Conservation (phyloP, 352 stramenopile species). For the Elongisporangium prolatum region DNA sequence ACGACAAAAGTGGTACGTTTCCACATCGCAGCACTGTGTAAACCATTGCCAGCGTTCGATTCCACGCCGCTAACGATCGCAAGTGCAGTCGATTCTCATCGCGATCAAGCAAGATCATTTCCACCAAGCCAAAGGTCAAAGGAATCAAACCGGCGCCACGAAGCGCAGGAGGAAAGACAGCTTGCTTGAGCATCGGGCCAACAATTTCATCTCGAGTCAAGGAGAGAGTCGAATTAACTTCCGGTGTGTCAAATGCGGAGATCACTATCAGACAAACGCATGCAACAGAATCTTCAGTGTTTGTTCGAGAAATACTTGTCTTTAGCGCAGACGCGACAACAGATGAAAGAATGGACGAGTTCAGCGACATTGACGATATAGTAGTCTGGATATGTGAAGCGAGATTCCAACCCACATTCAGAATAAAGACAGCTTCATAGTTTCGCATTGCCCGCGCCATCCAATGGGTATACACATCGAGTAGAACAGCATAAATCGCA, state of each 20-base stretch:
- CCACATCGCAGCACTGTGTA: slow-evolving; percentile 19
- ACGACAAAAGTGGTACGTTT: slow-evolving; percentile 21
- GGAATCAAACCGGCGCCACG: neutral
- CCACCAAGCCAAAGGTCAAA: neutral
- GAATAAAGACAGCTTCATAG: slow-evolving; percentile 29
- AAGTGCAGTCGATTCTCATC: neutral
- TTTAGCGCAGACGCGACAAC: neutral
- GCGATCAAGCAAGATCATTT: neutral
- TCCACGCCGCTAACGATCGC: slow-evolving; percentile 4
- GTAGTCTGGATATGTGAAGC: slow-evolving; percentile 11
- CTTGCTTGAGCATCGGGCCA: neutral
- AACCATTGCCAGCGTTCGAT: slow-evolving; percentile 25
- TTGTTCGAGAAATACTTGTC: neutral
- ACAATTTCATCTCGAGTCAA: neutral
- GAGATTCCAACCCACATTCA: slow-evolving; percentile 18
- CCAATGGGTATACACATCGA: slow-evolving; percentile 24
- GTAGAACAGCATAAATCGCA: slow-evolving; percentile 5
- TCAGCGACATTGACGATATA: neutral
- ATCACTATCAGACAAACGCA: neutral
- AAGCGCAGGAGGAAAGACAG: neutral
- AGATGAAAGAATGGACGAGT: neutral
- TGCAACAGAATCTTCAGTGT: neutral
- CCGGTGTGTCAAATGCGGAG: neutral
- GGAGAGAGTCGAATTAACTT: neutral
- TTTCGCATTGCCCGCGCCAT: slow-evolving; percentile 22